phyloP scores from a whole-genome alignment of 805 yeast genomes.

The Lipomyces sp. region DNA sequence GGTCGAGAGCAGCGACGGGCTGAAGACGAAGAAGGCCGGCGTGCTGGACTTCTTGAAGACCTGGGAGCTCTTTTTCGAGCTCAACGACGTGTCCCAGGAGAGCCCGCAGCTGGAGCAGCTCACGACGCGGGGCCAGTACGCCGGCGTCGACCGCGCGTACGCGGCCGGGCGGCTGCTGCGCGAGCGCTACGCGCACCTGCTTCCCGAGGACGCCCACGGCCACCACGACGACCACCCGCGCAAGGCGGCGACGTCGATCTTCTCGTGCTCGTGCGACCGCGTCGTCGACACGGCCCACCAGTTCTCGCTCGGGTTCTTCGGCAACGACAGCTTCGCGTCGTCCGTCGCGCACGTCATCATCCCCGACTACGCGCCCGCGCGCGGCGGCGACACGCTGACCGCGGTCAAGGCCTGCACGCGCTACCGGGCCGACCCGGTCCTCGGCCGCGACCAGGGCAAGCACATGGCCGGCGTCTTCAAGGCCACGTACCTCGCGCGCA shows the following conservation, averaged over 20 bases:
- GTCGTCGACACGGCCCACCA: conserved; percentile 25
- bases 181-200: conserved; percentile 10
- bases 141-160: conserved; percentile 14
- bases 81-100: conserved; percentile 5
- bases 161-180: conserved; percentile 10
- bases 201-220: neutral
- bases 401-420: conserved; percentile 22
- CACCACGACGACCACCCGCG: too few relatives aligned
- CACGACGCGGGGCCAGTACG: conserved; percentile 14
- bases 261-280: conserved; percentile 25
- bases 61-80: conserved; percentile 22
- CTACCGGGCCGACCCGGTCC: conserved; percentile 13
- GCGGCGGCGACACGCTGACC: conserved; percentile 28
- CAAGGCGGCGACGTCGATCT: conserved; percentile 13
- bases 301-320: conserved; percentile 25
- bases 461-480: conserved; percentile 5
- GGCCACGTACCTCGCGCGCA: conserved; percentile 5
- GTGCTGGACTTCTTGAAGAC: conserved; percentile 15
- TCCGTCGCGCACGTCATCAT: conserved; percentile 16
- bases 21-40: neutral
- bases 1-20: neutral
- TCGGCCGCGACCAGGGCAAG: conserved; percentile 11
- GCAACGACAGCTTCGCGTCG: neutral
- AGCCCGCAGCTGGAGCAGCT: conserved; percentile 17
- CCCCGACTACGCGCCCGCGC: conserved; percentile 15